These are phyloP conservation scores for Rutidosis leptorrhynchoides DNA, from an alignment of 129 eudicot genomes.

Conservation along the genomic window DNA sequence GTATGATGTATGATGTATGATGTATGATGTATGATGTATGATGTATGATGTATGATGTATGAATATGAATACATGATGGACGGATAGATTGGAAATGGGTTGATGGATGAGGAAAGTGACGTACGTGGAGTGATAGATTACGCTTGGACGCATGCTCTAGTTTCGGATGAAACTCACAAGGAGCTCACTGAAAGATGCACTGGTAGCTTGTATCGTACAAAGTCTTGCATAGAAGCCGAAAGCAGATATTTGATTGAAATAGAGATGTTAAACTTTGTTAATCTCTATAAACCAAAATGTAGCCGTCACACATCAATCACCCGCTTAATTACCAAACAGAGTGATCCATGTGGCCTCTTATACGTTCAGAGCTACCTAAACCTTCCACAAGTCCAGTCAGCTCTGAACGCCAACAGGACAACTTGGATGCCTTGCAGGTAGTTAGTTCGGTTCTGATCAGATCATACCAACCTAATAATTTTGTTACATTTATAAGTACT, in stretches of 20 bases:
- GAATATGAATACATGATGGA: too few relatives aligned
- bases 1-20: too few relatives aligned
- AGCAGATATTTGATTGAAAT: too few relatives aligned
- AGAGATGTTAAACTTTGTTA: not conserved
- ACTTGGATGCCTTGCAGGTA: slow-evolving; percentile 5
- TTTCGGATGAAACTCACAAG: not conserved
- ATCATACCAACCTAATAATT: too few relatives aligned
- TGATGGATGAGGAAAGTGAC: too few relatives aligned
- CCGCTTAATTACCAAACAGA: not conserved
- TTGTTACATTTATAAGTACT: too few relatives aligned
- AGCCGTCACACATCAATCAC: not conserved
- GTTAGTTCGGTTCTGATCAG: too few relatives aligned
- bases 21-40: too few relatives aligned
- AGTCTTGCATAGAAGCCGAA: not conserved
- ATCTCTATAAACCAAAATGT: not conserved
- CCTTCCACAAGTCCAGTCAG: not conserved
- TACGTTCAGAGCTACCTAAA: not conserved
- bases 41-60: too few relatives aligned
- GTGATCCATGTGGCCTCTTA: not conserved
- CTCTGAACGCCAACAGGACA: not conserved
- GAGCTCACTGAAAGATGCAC: not conserved
- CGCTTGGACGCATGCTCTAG: too few relatives aligned
- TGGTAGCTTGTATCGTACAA: not conserved
- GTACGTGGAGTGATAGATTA: too few relatives aligned
- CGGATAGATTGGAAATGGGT: too few relatives aligned